These are phyloP conservation scores for Nevesoporus exiguus DNA, from an alignment of 768 basidiomycete species.

Conservation along the genomic window DNA sequence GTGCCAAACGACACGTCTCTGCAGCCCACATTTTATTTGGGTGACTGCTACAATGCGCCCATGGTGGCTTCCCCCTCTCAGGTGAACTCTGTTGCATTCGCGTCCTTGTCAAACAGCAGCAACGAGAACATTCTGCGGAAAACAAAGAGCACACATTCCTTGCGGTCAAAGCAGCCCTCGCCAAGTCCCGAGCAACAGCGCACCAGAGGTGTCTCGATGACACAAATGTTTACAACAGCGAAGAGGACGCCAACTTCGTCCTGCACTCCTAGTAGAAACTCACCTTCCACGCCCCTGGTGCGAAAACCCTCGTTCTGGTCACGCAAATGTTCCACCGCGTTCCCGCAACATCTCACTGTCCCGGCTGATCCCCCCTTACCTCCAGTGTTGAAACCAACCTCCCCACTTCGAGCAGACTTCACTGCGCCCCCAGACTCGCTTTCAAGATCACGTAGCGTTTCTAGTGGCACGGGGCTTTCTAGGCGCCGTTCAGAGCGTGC, in stretches of 20 bases:
- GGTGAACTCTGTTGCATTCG: conserved; percentile 48
- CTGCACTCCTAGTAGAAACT: conserved; percentile 20
- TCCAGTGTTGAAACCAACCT: conserved; percentile 40
- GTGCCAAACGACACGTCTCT: conserved; percentile 35
- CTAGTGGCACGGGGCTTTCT: conserved; percentile 34
- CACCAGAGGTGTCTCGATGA: conserved; percentile 57
- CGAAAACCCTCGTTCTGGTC: conserved; percentile 70
- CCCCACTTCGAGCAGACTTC: conserved; percentile 41
- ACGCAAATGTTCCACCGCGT: conserved; percentile 44
- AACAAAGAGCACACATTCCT: conserved; percentile 48
- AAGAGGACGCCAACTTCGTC: conserved; percentile 43
- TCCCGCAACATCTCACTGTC: conserved; percentile 27
- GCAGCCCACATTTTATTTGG: conserved; percentile 56
- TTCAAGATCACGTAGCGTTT: conserved; percentile 20
- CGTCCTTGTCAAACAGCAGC: conserved; percentile 17
- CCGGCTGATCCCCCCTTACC: conserved; percentile 35
- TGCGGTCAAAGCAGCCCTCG: conserved; percentile 15
- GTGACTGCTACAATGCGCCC: conserved; percentile 53
- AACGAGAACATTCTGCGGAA: conserved; percentile 38
- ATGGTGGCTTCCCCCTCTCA: conserved; percentile 41
- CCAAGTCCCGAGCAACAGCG: conserved; percentile 30
- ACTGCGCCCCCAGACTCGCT: conserved; percentile 12
- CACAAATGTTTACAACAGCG: conserved; percentile 37
- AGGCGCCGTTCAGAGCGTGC: conserved; percentile 43
- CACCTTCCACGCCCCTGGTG: conserved; percentile 40